Evolutionary conservation across 2,329 filamentous ascomycete species (phyloP).

Genomic region (Bipolaris zeicola): DNA sequence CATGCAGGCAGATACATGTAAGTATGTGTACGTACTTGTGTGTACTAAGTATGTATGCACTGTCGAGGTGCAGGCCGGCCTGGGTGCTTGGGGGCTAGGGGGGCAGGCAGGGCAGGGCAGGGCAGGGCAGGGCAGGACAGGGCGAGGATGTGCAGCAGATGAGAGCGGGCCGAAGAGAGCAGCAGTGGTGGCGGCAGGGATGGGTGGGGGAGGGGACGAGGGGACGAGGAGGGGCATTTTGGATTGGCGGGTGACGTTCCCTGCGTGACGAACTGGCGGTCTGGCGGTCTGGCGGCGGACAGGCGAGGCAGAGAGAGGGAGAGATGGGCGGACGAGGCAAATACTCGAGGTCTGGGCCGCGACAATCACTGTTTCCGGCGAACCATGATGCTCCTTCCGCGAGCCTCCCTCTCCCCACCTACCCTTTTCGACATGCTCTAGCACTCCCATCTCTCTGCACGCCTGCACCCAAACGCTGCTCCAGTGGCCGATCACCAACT

Average conservation of each 20-base stretch:
- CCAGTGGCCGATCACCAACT: not conserved
- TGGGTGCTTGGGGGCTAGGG: not conserved
- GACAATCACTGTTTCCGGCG: not conserved
- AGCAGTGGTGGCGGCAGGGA: not conserved
- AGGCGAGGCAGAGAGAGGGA: not conserved
- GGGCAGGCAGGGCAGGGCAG: too few relatives aligned
- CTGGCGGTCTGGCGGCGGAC: constrained; percentile 11
- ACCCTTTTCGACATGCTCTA: constrained; percentile 3
- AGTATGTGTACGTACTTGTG: not conserved
- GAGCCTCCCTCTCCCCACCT: constrained; percentile 3
- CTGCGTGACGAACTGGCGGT: constrained; percentile 14
- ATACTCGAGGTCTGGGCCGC: not conserved
- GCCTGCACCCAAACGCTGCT: too few relatives aligned
- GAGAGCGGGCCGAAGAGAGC: constrained; percentile 5
- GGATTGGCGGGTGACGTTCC: constrained; percentile 11
- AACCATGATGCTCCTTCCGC: not conserved
- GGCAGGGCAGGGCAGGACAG: too few relatives aligned
- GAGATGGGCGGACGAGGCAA: not conserved
- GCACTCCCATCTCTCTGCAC: too few relatives aligned
- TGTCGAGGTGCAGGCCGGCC: not conserved
- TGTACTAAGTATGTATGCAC: too few relatives aligned
- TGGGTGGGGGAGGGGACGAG: not conserved
- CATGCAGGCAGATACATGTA: not conserved
- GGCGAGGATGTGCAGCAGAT: not conserved
- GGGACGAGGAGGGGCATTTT: not conserved